Percentiles rank a stretch among this genome's conserved stretches.
Conservation (phyloP, 345 rosid species). For the Gossypium bickii region DNA sequence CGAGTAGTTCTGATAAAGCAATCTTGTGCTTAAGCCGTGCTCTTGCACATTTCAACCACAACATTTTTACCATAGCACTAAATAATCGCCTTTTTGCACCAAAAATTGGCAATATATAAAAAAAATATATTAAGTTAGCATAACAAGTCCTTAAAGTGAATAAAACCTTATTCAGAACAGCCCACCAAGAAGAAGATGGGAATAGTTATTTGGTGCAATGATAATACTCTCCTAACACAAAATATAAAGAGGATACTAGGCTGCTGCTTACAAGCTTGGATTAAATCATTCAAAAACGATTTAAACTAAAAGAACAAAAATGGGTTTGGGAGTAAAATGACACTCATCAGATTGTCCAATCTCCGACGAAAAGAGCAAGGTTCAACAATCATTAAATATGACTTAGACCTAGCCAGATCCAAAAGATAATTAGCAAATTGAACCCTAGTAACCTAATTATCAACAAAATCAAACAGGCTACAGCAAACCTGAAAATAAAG, state of each 20-base stretch:
- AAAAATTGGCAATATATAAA: neutral
- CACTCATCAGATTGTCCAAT: neutral
- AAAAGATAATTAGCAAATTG: neutral
- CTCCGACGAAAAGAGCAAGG: neutral
- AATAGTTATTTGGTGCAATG: neutral
- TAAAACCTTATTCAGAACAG: neutral
- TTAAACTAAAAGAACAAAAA: neutral
- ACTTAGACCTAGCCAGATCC: neutral
- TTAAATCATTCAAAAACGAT: neutral
- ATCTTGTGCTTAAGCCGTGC: neutral
- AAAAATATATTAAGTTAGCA: neutral
- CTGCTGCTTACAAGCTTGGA: neutral
- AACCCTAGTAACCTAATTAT: neutral
- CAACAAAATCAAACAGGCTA: neutral
- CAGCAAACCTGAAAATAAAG: neutral
- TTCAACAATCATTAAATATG: neutral
- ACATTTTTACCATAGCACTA: conserved; percentile 8
- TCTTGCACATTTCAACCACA: neutral
- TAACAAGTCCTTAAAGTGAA: neutral
- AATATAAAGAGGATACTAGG: neutral
- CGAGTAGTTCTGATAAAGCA: neutral
- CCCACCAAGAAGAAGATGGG: neutral
- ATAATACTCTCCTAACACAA: neutral
- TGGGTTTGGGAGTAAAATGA: neutral
- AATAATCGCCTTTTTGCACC: neutral